Conservation (phyloP, 306 rosid species). For the Dryas octopetala region DNA sequence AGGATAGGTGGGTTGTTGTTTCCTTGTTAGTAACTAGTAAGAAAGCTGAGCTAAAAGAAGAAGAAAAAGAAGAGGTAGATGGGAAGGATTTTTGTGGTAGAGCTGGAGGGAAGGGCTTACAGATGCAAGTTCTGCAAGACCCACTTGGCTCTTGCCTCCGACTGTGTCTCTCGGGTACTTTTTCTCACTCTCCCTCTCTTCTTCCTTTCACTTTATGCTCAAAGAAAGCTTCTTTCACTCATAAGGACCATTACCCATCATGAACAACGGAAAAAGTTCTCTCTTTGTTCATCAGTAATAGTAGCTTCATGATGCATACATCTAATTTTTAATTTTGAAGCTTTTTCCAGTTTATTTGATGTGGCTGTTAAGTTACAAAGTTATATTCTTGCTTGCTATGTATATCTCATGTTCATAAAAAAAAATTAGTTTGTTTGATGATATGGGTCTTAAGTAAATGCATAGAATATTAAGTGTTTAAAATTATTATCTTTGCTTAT, state of each 20-base stretch:
- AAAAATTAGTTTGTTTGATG: background rate
- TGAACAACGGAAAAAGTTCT: background rate
- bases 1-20: no score
- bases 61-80: constrained; percentile 24
- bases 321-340: background rate
- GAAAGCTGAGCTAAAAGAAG: background rate
- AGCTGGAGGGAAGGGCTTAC: constrained; percentile 78
- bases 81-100: constrained; percentile 84
- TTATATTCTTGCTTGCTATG: background rate
- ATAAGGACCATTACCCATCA: background rate
- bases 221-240: background rate
- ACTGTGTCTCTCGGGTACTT: constrained; percentile 72
- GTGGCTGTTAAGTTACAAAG: background rate
- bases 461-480: background rate
- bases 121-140: constrained; percentile 92
- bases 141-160: constrained; percentile 72
- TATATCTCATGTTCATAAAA: background rate
- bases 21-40: background rate
- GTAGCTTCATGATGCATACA: background rate
- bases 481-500: background rate
- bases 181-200: background rate
- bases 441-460: background rate
- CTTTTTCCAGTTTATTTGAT: background rate
- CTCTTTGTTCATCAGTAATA: background rate
- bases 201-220: background rate